Conservation (phyloP, 192 early-diverging fungal genomes). For the Cladochytrium replicatum region DNA sequence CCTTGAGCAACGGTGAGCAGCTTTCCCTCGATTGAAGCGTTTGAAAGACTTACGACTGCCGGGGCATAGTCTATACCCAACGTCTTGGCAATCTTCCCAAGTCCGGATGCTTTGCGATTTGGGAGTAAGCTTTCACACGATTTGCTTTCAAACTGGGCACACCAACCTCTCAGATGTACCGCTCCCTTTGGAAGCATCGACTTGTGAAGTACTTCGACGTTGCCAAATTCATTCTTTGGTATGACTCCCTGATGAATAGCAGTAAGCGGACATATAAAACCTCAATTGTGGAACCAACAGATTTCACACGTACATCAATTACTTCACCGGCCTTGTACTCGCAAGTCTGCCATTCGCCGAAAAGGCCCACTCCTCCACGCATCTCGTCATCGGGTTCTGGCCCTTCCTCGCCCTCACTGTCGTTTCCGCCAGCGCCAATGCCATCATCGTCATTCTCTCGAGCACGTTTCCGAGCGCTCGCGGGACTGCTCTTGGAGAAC, state of each 20-base stretch:
- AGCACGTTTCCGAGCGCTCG: not conserved
- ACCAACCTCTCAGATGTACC: constrained; percentile 48
- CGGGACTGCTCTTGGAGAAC: not conserved
- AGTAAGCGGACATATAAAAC: not conserved
- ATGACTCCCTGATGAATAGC: constrained; percentile 57
- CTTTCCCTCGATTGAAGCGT: constrained; percentile 9
- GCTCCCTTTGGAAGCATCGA: constrained; percentile 77
- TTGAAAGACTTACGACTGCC: constrained; percentile 60
- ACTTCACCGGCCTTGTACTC: constrained; percentile 51
- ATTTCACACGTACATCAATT: constrained; percentile 36
- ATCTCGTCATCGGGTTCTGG: constrained; percentile 15
- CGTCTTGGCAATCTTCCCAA: constrained; percentile 56
- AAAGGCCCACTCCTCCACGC: constrained; percentile 42
- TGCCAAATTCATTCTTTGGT: constrained; percentile 72
- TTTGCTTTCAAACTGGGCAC: not conserved
- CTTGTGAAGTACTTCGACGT: constrained; percentile 72
- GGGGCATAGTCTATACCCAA: constrained; percentile 70
- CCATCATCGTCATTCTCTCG: constrained; percentile 26
- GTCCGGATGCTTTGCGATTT: constrained; percentile 35
- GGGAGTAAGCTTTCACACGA: not conserved
- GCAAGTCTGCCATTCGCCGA: constrained; percentile 85
- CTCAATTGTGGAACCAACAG: not conserved
- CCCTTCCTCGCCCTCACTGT: constrained; percentile 5
- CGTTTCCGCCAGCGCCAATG: constrained; percentile 3
- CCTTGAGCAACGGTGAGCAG: constrained; percentile 25